Evolutionary conservation across 2,329 filamentous ascomycete genomes (phyloP).

Genomic region (Colletotrichum sidae): DNA sequence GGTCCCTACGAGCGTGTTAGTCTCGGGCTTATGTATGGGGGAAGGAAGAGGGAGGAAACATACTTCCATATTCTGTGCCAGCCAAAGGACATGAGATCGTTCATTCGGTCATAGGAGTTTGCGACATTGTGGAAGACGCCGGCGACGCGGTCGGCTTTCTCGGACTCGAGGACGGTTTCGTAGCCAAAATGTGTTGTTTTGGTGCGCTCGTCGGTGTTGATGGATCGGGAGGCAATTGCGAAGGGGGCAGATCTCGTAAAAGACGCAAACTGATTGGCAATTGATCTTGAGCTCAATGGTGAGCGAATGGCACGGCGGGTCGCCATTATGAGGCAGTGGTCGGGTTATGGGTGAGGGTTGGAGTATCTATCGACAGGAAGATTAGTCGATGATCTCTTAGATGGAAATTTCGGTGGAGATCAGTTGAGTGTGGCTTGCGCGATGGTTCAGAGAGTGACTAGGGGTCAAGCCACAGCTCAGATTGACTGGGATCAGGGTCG

Average conservation of each 20-base stretch:
- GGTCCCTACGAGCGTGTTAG: slow-evolving; percentile 66
- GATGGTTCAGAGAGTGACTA: not conserved
- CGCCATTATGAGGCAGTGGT: slow-evolving; percentile 20
- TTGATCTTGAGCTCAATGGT: slow-evolving; percentile 22
- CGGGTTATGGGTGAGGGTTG: slow-evolving; percentile 9
- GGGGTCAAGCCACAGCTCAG: slow-evolving; percentile 34
- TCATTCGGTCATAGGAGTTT: slow-evolving; percentile 96
- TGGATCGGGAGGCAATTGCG: slow-evolving; percentile 43
- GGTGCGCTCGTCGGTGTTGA: slow-evolving; percentile 49
- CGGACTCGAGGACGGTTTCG: slow-evolving; percentile 81
- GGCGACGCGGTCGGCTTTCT: slow-evolving; percentile 80
- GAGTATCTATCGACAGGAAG: slow-evolving; percentile 28
- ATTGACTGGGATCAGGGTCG: slow-evolving; percentile 2
- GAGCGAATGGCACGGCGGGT: slow-evolving; percentile 31
- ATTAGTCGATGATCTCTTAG: slow-evolving; percentile 30
- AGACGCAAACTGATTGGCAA: slow-evolving; percentile 16
- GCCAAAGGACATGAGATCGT: slow-evolving; percentile 98
- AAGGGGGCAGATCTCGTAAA: slow-evolving; percentile 38
- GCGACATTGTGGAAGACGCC: slow-evolving; percentile 96
- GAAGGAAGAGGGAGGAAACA: slow-evolving; percentile 41
- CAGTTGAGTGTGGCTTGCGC: slow-evolving; percentile 34
- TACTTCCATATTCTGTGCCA: slow-evolving; percentile 96
- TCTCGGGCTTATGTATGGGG: not conserved
- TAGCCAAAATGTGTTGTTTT: slow-evolving; percentile 91
- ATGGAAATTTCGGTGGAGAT: slow-evolving; percentile 36